Evolutionary conservation across 225 moss, liverwort and hornwort genomes (phyloP), one percentile per base, ranked within the genome.

Genomic region (Marchantia paleacea): DNA sequence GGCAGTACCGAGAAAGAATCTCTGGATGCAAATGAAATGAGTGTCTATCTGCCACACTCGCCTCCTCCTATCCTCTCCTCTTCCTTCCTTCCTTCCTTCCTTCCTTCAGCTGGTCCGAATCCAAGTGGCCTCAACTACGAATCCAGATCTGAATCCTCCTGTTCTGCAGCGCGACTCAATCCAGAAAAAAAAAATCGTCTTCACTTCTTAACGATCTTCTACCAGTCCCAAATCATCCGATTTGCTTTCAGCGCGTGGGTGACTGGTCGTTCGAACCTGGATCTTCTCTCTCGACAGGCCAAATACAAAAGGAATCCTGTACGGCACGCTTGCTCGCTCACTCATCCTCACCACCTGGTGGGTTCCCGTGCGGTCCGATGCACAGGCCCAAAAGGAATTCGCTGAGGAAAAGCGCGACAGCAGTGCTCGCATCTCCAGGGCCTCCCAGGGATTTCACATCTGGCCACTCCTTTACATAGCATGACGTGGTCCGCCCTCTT

Each of bases 331-430:
- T 24, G 74, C 74, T 29, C 55, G 15, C 55, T 74, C 52, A 55
- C 74, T 74, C 74, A 55, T 74, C 74, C 74, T 74, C 54, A 54
- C 74, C 25, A 24, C 12, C 74, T 54, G 24, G 12, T 54, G 24
- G 53, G 52, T 15, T 73, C 52, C 53, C 52, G 25, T 73, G 73
- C 53, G 52, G 10, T 55, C 14, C 52, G 26, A 26, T 68, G 30
- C 74, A 22, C 22, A 55, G n/a, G 52, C 73, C 73, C 52, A 52
- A 26, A 73, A 73, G 73, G 16, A 52, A 73, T 49, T 7, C 25
- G 55, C 53, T 55, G 74, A 53, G 74, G 15, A 15, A 74, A 55
- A 28, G 74, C 74, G 55, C 52, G 74, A 74, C 74, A 74, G 74
- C 73, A 53, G 20, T 25, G 73, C 28, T 69, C 64, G 64, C 64